Evolutionary conservation across 345 rosid genomes (phyloP).

Genomic region (Mangifera indica): DNA sequence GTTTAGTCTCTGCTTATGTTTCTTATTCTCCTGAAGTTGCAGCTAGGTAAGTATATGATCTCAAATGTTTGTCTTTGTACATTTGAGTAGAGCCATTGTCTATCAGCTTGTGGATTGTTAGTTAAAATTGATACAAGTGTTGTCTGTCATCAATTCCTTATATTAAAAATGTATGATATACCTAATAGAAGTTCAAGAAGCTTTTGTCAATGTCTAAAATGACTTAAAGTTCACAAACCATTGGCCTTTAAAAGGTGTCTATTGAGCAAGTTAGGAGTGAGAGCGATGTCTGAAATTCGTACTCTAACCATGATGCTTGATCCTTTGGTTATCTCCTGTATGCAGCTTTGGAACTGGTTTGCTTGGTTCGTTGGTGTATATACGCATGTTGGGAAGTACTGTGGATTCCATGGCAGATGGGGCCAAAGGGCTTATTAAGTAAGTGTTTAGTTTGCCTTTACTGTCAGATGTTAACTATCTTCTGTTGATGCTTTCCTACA

Average conservation of each 20-base stretch:
- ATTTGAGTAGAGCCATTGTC: not conserved
- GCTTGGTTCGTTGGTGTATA: constrained; percentile 70
- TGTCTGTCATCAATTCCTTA: not conserved
- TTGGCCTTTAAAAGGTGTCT: not conserved
- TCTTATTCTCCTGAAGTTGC: constrained; percentile 86
- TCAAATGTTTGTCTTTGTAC: not conserved
- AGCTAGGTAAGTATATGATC: constrained; percentile 58
- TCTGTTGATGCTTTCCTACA: not conserved
- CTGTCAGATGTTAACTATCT: not conserved
- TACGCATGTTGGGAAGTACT: constrained; percentile 83
- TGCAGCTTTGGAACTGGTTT: constrained; percentile 83
- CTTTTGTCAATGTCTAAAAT: not conserved
- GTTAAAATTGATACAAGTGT: not conserved
- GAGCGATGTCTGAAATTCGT: not conserved
- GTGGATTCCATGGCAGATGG: constrained; percentile 90
- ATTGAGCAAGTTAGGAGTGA: not conserved
- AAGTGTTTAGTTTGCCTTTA: constrained; percentile 23
- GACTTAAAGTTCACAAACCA: not conserved
- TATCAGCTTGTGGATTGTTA: not conserved
- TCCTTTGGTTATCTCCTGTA: constrained; percentile 10
- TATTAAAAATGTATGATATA: constrained; percentile 1
- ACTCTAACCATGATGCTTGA: constrained; percentile 9
- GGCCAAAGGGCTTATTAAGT: constrained; percentile 80
- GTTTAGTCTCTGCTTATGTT: constrained; percentile 79
- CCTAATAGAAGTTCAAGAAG: not conserved